Base-by-base conservation (phyloP, 176 grass and related monocot species). In the Oryza officinalis region DNA sequence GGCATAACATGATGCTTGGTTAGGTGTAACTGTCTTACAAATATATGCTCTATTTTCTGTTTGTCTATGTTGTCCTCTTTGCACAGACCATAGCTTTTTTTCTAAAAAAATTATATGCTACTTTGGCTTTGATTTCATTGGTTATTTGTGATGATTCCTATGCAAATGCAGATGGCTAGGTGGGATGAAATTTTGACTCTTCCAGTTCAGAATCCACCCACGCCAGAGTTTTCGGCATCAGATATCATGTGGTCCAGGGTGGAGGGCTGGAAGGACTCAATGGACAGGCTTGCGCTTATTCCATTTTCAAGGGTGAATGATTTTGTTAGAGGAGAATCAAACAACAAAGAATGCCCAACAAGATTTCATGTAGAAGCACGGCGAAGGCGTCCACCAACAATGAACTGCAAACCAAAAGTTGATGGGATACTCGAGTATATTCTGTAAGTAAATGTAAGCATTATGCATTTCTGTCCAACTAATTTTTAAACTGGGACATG, bases 391-490 rank as follows among this genome's bases (percentile, higher is more conserved):
- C 57, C 91, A 82, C 80, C 85, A 35, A 77, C 87, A 54, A 86
- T 94, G 77, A 72, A 81, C 43, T 95, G 88, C 79, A 98, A 95
- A 85, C 93, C 93, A 14, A 98, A 99, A 90, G 96, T 99, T 65
- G 96, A 99, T 72, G 96, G 96, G 63, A 93, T 99, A 72, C 96
- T 98, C 32, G 96, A 99, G 83, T 99, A 99, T 89, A 99, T 96
- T 75, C 71, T 96, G 93, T 99, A 86, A 92, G 96, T 89, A 81
- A 52, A 75, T 77, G 27, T 17, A 71, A 71, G 8, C 37, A 25
- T 84, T 25, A 61, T 61, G n/a, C 57, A 61, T 25, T 25, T 61
- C 13, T 61, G 57, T 25, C 6, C 23, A 40, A 67, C 26, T 76
- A 72, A 41, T 37, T 26, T 26, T 64, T 70, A 22, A 57, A 23